Base-by-base conservation (phyloP, 805 yeast species). In the Teunomyces cretensis region DNA sequence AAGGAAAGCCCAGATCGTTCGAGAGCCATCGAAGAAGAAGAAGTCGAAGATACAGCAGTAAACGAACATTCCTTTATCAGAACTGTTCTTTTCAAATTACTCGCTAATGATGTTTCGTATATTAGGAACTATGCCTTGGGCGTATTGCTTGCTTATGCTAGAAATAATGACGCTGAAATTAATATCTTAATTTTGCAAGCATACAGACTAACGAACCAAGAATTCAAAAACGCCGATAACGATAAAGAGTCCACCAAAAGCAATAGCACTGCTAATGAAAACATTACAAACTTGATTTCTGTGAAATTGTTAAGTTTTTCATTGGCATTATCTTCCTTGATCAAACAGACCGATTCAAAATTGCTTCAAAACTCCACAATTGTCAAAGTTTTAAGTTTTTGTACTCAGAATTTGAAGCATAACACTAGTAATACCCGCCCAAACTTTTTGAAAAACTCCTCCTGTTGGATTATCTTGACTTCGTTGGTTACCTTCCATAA, bases 391-490 rank as follows among this genome's bases (percentile, higher is more conserved):
- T 56, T 72, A 48, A 70, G 76, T 65, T 72, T 70, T 46, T 72
- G 76, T 50, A 72, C 77, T 8, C 77, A 72, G 43, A 67, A 61
- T 43, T 61, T 72, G 53, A 72, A 72, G 52, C 74, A 70, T 44
- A 67, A 56, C 46, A 58, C 55, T 28, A 44, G 52, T 27, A 58
- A 54, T 22, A 44, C 51, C 9, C 55, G 54, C 6, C 48, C 48
- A 17, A 61, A 52, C 15, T 55, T 46, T 28, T 44, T 59, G 41
- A 65, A 61, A 39, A 63, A 61, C 45, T 58, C 68, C 1, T 50
- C 70, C 9, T 71, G 75, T 48, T 72, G 76, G 77, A 57, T 68
- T 5, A 61, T 70, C n/a, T 58, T 72, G 33, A 51, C 73, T 2
- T 63, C 76, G 0, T 56, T 72, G 40, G 70, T 70, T 6, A 68